Evolutionary conservation across 2,329 filamentous ascomycete genomes (phyloP).

Genomic region (Pyrenochaeta sp.): DNA sequence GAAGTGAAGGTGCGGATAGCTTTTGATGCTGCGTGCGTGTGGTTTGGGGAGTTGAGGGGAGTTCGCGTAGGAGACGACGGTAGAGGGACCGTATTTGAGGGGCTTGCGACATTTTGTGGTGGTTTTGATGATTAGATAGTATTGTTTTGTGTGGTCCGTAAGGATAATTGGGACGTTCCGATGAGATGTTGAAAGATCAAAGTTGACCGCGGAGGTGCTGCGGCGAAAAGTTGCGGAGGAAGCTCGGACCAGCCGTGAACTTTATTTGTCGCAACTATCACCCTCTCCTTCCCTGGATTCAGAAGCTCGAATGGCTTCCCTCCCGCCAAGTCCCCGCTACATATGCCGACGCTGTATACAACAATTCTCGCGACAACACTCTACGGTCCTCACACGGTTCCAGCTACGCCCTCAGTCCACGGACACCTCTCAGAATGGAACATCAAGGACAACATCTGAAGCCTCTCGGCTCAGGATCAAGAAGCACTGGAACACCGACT

Average conservation of each 20-base stretch:
- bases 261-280: constrained; percentile 6
- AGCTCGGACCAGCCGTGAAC: constrained; percentile 33
- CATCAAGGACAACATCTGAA: constrained; percentile 2
- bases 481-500: constrained; percentile 15
- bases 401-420: constrained; percentile 10
- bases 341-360: constrained; percentile 32
- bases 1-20: constrained; percentile 67
- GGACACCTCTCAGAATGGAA: constrained; percentile 4
- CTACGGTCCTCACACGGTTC: constrained; percentile 2
- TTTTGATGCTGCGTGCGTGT: constrained; percentile 46
- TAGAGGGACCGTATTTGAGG: constrained; percentile 77
- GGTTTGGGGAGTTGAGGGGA: constrained; percentile 71
- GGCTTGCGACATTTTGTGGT: constrained; percentile 49
- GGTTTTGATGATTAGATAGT: neutral
- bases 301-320: constrained; percentile 17
- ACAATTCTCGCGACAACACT: constrained; percentile 6
- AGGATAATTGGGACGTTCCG: neutral
- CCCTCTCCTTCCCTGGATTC: neutral
- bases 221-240: constrained; percentile 37
- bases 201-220: constrained; percentile 31
- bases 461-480: constrained; percentile 8
- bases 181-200: constrained; percentile 1
- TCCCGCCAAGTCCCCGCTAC: constrained; percentile 19
- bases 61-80: constrained; percentile 86
- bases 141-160: neutral